A percentile compares a stretch with the other conserved stretches of the same genome.
phyloP scores from a whole-genome alignment of 2,329 filamentous ascomycete genomes.

The Massarina eburnea region DNA sequence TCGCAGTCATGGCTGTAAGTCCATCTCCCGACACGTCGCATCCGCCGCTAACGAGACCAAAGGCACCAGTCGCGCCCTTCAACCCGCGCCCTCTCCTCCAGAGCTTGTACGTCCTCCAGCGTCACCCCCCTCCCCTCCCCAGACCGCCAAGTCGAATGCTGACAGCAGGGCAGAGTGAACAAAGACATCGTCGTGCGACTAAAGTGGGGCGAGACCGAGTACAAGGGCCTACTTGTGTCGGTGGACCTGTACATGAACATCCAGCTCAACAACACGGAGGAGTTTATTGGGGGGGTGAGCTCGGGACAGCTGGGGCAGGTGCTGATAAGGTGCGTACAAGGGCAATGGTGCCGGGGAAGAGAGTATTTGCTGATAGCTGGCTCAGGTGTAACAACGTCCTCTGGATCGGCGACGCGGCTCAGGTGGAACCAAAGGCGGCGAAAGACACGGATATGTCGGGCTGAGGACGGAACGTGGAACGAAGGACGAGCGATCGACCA shows the following conservation, averaged over 20 bases:
- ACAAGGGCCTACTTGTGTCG: conserved; percentile 88
- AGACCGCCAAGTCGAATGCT: conserved; percentile 4
- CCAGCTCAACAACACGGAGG: conserved; percentile 85
- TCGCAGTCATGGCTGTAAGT: conserved; percentile 45
- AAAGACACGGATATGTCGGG: conserved; percentile 46
- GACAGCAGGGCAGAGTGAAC: conserved; percentile 65
- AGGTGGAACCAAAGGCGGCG: conserved; percentile 44
- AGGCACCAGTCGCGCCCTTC: conserved; percentile 69
- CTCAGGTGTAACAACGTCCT: conserved; percentile 93
- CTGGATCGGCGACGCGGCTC: conserved; percentile 70
- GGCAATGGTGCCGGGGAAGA: too few species aligned
- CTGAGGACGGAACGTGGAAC: conserved; percentile 24
- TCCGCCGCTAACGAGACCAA: conserved; percentile 14
- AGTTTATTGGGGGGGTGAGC: conserved; percentile 86
- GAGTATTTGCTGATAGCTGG: conserved; percentile 3
- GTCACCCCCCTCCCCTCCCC: not conserved
- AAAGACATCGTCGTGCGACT: conserved; percentile 88
- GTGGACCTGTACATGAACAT: conserved; percentile 99
- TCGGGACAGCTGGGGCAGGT: conserved; percentile 87
- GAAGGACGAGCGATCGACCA: not conserved
- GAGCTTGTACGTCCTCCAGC: conserved; percentile 65
- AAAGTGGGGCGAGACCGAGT: conserved; percentile 98
- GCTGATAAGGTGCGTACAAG: conserved; percentile 69
- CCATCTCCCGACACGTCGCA: not conserved
- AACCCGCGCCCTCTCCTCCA: conserved; percentile 98